A percentile compares a stretch with the other conserved stretches of the same genome.
phyloP scores from a whole-genome alignment of 371 early-diverging fungal species.

The Mortierella sp. region DNA sequence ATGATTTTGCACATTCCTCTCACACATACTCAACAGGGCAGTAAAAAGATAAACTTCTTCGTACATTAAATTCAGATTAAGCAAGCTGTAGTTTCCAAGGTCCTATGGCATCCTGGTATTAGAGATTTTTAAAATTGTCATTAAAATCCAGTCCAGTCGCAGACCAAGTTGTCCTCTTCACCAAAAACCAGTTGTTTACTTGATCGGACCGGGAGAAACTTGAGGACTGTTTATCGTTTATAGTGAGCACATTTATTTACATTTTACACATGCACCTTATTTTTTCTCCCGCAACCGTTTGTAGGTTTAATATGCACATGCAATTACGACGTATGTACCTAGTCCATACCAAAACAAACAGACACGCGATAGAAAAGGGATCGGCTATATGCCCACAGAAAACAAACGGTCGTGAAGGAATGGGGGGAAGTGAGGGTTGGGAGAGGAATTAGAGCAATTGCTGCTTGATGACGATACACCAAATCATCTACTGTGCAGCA shows the following conservation, averaged over 20 bases:
- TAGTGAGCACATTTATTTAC: neutral
- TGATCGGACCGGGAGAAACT: slow-evolving; percentile 1
- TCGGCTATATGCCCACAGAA: neutral
- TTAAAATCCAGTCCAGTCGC: neutral
- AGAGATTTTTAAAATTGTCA: neutral
- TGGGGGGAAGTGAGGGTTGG: no score
- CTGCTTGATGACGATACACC: neutral
- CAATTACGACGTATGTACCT: neutral
- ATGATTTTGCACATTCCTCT: neutral
- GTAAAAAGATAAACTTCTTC: neutral
- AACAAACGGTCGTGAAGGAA: neutral
- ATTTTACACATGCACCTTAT: neutral
- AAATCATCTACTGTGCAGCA: no score
- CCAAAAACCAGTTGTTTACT: neutral
- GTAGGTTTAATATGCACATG: neutral
- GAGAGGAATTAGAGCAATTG: neutral
- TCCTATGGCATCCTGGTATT: neutral
- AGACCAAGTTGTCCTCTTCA: neutral
- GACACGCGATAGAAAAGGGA: slow-evolving; percentile 8
- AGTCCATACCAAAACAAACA: neutral
- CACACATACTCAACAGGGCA: neutral
- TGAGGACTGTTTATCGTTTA: neutral
- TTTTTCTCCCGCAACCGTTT: neutral
- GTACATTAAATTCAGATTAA: neutral
- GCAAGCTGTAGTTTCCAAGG: neutral